A percentile compares a stretch with the other conserved stretches of the same genome.
Evolutionary conservation across 1,139 yeast species (phyloP).

Genomic region (Hyphopichia burtonii): DNA sequence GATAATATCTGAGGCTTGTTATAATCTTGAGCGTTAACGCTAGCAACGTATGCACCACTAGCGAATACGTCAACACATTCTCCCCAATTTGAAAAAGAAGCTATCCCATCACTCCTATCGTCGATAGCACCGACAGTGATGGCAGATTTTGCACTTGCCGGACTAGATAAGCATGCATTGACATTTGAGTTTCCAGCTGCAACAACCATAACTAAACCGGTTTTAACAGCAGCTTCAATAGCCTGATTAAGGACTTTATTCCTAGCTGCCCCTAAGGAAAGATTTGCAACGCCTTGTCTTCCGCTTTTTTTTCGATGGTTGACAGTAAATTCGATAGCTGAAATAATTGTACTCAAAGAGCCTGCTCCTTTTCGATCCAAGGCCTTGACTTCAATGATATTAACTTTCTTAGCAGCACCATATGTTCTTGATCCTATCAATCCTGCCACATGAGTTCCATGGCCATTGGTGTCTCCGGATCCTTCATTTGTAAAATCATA

Average conservation of each 20-base stretch:
- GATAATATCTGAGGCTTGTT: constrained; percentile 47
- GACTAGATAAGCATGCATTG: constrained; percentile 78
- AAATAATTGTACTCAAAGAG: constrained; percentile 60
- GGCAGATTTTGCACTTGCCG: constrained; percentile 71
- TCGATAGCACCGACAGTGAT: constrained; percentile 88
- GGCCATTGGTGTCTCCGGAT: constrained; percentile 65
- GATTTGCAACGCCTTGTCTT: constrained; percentile 65
- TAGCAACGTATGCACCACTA: constrained; percentile 67
- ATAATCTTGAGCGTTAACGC: constrained; percentile 33
- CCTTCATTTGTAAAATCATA: constrained; percentile 65
- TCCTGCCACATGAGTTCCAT: constrained; percentile 91
- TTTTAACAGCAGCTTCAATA: constrained; percentile 62
- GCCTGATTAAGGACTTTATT: constrained; percentile 71
- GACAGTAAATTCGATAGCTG: constrained; percentile 71
- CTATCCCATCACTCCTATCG: constrained; percentile 64
- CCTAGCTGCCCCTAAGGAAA: constrained; percentile 73
- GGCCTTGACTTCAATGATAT: constrained; percentile 69
- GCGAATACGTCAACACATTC: constrained; percentile 82
- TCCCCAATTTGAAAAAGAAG: constrained; percentile 86
- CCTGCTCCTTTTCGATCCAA: constrained; percentile 67
- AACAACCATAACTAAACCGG: constrained; percentile 77
- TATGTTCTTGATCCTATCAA: constrained; percentile 72
- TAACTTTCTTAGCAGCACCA: constrained; percentile 76
- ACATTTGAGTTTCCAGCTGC: constrained; percentile 86
- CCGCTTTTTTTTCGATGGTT: constrained; percentile 49